Base-by-base conservation (phyloP, 2,329 filamentous ascomycete genomes). In the Fusarium sp. region DNA sequence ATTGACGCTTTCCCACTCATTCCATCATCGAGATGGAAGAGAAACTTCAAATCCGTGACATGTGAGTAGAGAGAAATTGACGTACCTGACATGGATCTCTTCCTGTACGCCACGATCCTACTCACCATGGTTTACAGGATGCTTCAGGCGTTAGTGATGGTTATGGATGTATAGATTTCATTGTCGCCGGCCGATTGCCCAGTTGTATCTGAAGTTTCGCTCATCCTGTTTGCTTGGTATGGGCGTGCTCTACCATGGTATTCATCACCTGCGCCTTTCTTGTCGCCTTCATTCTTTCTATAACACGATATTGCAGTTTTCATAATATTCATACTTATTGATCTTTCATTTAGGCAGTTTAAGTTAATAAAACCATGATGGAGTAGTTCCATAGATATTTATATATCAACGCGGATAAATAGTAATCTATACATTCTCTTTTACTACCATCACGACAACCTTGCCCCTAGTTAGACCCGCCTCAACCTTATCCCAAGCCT, bases 401-500 rank as follows among this genome's bases (percentile, higher is more conserved):
- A 20, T 20, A 20, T n/a, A n/a, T n/a, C n/a, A n/a, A n/a, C n/a
- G n/a, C n/a, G n/a, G n/a, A n/a, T n/a, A n/a, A n/a, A n/a, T 23
- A 23, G 23, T 23, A 23, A 23, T 4, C 23, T 23, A 23, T 23
- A 1, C 4, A 23, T 23, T 23, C 5, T 23, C 23, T 4, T 23
- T 23, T 23, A 6, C 23, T 23, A 23, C 23, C 23, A 23, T 23
- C 23, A 71, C 37, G 18, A 71, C 26, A 8, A 71, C 55, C 28
- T 71, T 71, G 4, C 69, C 69, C 33, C 37, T 69, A 0, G 69
- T 31, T 1, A 46, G 45, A 20, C 69, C 67, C 0, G 45, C 56
- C 16, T 71, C 67, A 10, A 69, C 69, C 28, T 64, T 71, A 0
- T 71, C 61, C 67, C 67, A 71, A 4, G 67, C 65, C n/a, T 55